phyloP scores from a whole-genome alignment of 352 stramenopile genomes.

The Pythium grandisporangium region DNA sequence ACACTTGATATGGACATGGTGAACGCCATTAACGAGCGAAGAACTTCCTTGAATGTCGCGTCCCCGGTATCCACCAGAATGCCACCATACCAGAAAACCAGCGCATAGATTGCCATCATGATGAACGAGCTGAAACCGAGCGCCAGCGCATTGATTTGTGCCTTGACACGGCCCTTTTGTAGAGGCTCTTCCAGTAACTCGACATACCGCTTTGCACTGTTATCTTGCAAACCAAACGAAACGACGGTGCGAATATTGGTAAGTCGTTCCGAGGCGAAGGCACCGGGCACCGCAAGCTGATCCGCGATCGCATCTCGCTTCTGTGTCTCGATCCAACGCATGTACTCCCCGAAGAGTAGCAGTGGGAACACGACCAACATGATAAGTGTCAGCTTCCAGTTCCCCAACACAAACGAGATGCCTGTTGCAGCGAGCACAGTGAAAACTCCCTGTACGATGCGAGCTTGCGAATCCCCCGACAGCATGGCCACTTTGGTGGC shows the following conservation, averaged over 20 bases:
- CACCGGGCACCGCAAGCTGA: conserved; percentile 12
- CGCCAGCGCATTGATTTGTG: conserved; percentile 19
- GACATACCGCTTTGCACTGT: conserved; percentile 6
- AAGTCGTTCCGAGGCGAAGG: conserved; percentile 19
- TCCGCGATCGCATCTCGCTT: background rate
- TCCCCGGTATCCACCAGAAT: conserved; percentile 16
- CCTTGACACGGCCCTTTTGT: conserved; percentile 6
- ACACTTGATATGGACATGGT: conserved; percentile 21
- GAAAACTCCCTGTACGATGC: conserved; percentile 20
- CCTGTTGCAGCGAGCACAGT: conserved; percentile 18
- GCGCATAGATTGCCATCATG: conserved; percentile 18
- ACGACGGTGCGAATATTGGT: conserved; percentile 23
- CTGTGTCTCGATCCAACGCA: conserved; percentile 10
- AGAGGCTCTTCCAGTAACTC: conserved; percentile 11
- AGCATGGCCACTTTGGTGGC: conserved; percentile 22
- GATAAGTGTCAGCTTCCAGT: conserved; percentile 36
- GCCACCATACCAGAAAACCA: conserved; percentile 42
- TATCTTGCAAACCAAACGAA: conserved; percentile 15
- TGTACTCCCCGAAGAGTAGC: conserved; percentile 14
- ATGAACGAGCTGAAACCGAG: conserved; percentile 58
- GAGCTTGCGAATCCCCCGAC: conserved; percentile 19
- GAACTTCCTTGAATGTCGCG: conserved; percentile 22
- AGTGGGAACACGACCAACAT: conserved; percentile 35
- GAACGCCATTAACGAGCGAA: conserved; percentile 24
- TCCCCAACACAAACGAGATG: conserved; percentile 26